A percentile compares a stretch with the other conserved stretches of the same genome.
Conservation (phyloP, 768 basidiomycete species). For the Leccinellum luteum region DNA sequence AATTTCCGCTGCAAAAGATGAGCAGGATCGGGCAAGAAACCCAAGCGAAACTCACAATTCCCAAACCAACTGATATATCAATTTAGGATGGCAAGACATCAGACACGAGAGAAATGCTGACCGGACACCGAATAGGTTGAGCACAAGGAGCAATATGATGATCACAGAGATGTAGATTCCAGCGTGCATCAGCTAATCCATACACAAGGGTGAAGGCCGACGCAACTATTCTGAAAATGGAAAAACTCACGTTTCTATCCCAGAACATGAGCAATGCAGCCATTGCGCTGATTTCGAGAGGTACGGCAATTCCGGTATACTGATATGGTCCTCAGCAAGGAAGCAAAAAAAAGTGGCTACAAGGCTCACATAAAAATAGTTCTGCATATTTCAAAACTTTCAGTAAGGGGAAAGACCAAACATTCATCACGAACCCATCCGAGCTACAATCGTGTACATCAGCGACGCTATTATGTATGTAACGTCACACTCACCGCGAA, state of each 20-base stretch:
- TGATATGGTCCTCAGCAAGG: background rate
- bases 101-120: conserved; percentile 36
- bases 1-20: conserved; percentile 19
- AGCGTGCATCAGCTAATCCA: conserved; percentile 34
- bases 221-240: background rate
- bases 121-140: conserved; percentile 49
- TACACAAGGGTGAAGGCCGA: conserved; percentile 10
- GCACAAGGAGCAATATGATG: conserved; percentile 35
- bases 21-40: background rate
- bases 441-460: conserved; percentile 10
- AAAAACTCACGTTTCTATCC: conserved; percentile 32
- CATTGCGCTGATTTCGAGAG: conserved; percentile 51
- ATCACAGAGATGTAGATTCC: conserved; percentile 40
- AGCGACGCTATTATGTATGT: background rate
- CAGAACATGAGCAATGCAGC: conserved; percentile 50
- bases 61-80: conserved; percentile 19
- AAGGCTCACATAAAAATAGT: conserved; percentile 33
- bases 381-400: conserved; percentile 16
- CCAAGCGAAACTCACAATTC: conserved; percentile 12
- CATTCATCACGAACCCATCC: conserved; percentile 19
- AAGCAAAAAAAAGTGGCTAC: background rate
- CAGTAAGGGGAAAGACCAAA: background rate
- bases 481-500: conserved; percentile 24
- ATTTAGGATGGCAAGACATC: conserved; percentile 36
- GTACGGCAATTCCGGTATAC: conserved; percentile 37